Base-by-base conservation (phyloP, 495 filamentous ascomycete genomes). In the Aspergillus ellipticus region DNA sequence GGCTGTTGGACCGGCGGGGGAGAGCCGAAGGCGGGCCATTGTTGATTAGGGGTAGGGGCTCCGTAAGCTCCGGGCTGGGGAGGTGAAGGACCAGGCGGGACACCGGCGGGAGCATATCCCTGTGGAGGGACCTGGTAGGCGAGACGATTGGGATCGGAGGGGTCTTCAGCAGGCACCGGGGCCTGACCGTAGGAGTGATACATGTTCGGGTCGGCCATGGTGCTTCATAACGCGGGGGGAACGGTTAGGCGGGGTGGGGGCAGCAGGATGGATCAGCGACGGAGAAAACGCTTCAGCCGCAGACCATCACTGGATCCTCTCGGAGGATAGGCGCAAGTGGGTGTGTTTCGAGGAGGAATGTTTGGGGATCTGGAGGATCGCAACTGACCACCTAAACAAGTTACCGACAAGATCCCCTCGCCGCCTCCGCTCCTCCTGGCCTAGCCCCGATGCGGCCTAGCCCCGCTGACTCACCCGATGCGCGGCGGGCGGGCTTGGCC, bases 161-260 rank as follows among this genome's bases (percentile, higher is more conserved):
- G 81, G 64, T 87, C 85, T 65, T 87, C 78, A 67, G 80, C 79
- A 67, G 84, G 78, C 45, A 64, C 66, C 33, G 48, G 65, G 22
- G 64, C 70, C 65, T 80, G 74, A 43, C 83, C 88, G 55, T 87
- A 78, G 69, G 86, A 74, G 66, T 92, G 85, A 74, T 90, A 93
- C 81, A 87, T 86, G 61, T 80, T 70, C 74, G 85, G 87, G 65
- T 93, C 87, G 61, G 87, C 81, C 89, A 93, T 90, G 58, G 46
- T 63, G 57, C 51, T 49, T 63, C 61, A 63, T 57, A 56, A 56
- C 51, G 43, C 16, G 45, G 46, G 9, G 29, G 42, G 43, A 22
- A 26, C n/a, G 52, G 50, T 22, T 28, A 21, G 59, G 51, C 13
- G 29, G 41, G 26, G 42, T 31, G 53, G 35, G 54, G 10, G 35